phyloP scores from a whole-genome alignment of 2,329 filamentous ascomycete genomes.

The Cercospora sp. region DNA sequence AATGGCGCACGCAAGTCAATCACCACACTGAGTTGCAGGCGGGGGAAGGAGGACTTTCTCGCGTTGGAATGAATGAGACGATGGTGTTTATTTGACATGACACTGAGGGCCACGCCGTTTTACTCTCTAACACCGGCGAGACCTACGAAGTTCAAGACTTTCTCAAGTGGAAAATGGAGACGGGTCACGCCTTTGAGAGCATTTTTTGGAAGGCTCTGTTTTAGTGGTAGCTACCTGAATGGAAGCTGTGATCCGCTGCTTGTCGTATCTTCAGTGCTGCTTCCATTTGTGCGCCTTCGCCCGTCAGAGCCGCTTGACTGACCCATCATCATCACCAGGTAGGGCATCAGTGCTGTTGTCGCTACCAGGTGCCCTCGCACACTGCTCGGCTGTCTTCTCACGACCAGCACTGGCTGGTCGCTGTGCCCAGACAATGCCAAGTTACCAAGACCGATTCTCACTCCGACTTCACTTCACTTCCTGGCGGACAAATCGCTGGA shows the following conservation, averaged over 20 bases:
- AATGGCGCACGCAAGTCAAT: constrained; percentile 18
- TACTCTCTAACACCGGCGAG: constrained; percentile 36
- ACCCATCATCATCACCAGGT: background rate
- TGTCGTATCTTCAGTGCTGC: background rate
- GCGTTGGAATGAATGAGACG: constrained; percentile 24
- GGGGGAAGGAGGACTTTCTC: constrained; percentile 20
- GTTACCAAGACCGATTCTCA: background rate
- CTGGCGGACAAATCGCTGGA: background rate
- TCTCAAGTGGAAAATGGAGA: constrained; percentile 6
- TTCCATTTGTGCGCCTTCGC: background rate
- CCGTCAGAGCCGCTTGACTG: background rate
- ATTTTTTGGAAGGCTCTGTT: constrained; percentile 18
- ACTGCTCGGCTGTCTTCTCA: background rate
- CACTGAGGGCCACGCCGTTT: constrained; percentile 14
- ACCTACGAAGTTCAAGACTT: constrained; percentile 5
- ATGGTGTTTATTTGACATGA: constrained; percentile 16
- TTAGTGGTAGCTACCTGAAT: constrained; percentile 24
- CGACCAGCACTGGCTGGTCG: background rate
- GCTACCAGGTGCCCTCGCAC: background rate
- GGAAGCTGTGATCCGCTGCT: constrained; percentile 24
- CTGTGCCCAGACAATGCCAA: background rate
- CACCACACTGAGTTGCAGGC: constrained; percentile 23
- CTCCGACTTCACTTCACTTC: background rate
- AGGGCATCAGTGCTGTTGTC: background rate
- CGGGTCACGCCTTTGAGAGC: constrained; percentile 31